Percentiles rank a stretch among this genome's conserved stretches.
Conservation (phyloP, 2,329 filamentous ascomycete genomes). For the Sporothrix brunneoviolacea region DNA sequence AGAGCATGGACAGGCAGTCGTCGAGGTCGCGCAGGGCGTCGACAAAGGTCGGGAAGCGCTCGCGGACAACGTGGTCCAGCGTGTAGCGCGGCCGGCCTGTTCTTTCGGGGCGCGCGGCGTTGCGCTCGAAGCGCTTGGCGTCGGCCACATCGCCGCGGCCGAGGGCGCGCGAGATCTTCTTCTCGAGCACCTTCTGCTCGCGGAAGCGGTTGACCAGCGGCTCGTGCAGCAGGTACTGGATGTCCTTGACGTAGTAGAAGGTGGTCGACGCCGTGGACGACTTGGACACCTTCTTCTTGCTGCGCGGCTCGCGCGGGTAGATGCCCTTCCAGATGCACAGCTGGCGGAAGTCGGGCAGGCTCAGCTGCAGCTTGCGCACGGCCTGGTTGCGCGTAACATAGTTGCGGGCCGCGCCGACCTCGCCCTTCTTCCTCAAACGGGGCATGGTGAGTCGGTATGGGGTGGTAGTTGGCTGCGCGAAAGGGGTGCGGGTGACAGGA, state of each 20-base stretch:
- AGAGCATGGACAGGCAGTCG: conserved; percentile 93
- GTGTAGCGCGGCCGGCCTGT: conserved; percentile 84
- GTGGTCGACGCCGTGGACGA: conserved; percentile 85
- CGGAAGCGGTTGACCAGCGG: conserved; percentile 90
- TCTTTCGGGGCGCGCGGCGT: conserved; percentile 83
- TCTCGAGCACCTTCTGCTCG: conserved; percentile 92
- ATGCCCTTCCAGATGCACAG: conserved; percentile 99
- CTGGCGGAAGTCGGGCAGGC: conserved; percentile 92
- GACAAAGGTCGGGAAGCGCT: conserved; percentile 94
- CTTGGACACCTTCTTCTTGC: conserved; percentile 94
- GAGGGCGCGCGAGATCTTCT: conserved; percentile 92
- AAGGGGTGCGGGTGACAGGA: not conserved
- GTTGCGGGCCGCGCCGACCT: conserved; percentile 91
- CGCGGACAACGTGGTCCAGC: conserved; percentile 93
- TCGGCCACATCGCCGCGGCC: conserved; percentile 87
- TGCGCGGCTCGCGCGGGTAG: conserved; percentile 93
- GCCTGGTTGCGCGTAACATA: conserved; percentile 97
- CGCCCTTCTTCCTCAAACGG: conserved; percentile 86
- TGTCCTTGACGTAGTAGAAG: conserved; percentile 89
- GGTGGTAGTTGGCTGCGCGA: not conserved
- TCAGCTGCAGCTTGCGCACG: conserved; percentile 95
- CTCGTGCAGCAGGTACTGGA: conserved; percentile 96
- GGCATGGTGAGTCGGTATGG: conserved; percentile 45
- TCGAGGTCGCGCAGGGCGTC: conserved; percentile 92
- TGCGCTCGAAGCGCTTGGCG: conserved; percentile 76